These are phyloP conservation scores for Goffeauzyma gilvescens DNA, from an alignment of 768 basidiomycete species.

Conservation along the genomic window DNA sequence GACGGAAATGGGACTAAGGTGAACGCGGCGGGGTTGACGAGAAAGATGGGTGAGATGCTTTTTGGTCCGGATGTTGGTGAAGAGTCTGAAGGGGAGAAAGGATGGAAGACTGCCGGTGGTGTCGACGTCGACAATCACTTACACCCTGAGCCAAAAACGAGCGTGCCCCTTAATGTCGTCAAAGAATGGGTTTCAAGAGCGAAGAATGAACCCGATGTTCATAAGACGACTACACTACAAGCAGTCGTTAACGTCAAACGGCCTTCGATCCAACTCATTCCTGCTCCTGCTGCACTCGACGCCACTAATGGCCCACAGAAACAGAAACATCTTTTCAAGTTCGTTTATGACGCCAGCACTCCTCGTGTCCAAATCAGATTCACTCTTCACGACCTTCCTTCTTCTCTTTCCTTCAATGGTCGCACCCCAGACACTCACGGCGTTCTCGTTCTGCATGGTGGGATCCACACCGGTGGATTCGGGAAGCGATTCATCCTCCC, in stretches of 20 bases:
- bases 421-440: conserved; percentile 32
- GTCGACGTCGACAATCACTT: conserved; percentile 2
- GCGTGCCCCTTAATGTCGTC: conserved; percentile 63
- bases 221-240: conserved; percentile 81
- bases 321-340: conserved; percentile 66
- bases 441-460: no score
- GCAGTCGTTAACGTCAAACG: conserved; percentile 87
- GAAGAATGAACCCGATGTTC: conserved; percentile 51
- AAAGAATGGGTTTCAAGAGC: conserved; percentile 52
- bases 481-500: conserved; percentile 52
- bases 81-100: conserved; percentile 37
- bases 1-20: no score
- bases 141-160: conserved; percentile 37
- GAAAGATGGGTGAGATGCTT: conserved; percentile 56
- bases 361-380: conserved; percentile 66
- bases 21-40: no score
- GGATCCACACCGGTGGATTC: conserved; percentile 64
- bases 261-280: conserved; percentile 51
- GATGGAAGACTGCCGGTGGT: conserved; percentile 35
- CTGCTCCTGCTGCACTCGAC: no score
- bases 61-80: conserved; percentile 77
- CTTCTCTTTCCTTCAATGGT: conserved; percentile 8
- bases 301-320: no score
- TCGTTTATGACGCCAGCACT: conserved; percentile 79
- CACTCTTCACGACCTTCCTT: conserved; percentile 45